Base-by-base conservation (phyloP, 2,329 filamentous ascomycete genomes). In the Fusarium sp. region DNA sequence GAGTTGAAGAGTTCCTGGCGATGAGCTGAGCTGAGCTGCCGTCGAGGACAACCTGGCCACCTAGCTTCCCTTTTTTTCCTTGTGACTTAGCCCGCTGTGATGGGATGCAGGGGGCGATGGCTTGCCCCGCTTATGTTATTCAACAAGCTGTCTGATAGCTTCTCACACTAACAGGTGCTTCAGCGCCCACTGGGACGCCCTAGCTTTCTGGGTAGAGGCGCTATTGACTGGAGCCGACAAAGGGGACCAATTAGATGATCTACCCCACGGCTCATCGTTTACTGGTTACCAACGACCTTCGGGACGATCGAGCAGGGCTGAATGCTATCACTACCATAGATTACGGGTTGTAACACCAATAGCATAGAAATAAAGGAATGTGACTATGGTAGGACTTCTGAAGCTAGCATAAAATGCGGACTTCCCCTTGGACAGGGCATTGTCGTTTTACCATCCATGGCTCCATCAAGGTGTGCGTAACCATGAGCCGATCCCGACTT, bases 1-100 rank as follows among this genome's bases (percentile, higher is more conserved):
- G 68, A 71, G 69, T 73, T 74, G 70, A 75, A 64, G 64, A 72
- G 65, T 66, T 61, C 29, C 48, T 69, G 52, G 35, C 58, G 65
- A 63, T 59, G 56, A 59, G 56, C 56, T 59, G 64, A 71, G 63
- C 72, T 66, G 68, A 64, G 62, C 71, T 68, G 29, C 48, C 54
- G 64, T 76, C 68, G 64, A 78, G 77, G 77, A 78, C 77, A 78
- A 78, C 76, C 75, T 79, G 77, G 73, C 74, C 68, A 68, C 73
- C 67, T 78, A 68, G 75, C 67, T 78, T 69, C 54, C 68, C 67
- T 67, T 75, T 74, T 74, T 74, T 63, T 63, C 71, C 73, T 60
- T 73, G 69, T 68, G 64, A 58, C 45, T 64, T 52, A 27, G 65
- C 54, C 45, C 22, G 22, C 41, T 37, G 57, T 57, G 67, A 74